phyloP scores from a whole-genome alignment of 495 filamentous ascomycete species.

The Aspergillus wentii region DNA sequence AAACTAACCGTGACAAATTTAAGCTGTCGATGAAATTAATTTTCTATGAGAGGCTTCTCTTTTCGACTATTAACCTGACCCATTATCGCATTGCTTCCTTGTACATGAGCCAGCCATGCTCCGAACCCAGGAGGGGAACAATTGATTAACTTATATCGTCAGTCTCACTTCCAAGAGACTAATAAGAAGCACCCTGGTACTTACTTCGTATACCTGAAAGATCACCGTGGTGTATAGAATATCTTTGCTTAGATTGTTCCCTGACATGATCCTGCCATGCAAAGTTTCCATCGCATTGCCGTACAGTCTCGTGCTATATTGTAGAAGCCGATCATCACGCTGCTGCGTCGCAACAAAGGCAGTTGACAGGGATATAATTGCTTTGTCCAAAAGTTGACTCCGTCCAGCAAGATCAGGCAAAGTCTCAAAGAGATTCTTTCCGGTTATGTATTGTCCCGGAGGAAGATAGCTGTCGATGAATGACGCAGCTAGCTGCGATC shows the following conservation, averaged over 20 bases:
- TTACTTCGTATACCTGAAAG: constrained; percentile 23
- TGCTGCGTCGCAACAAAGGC: constrained; percentile 19
- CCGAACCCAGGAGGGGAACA: constrained; percentile 18
- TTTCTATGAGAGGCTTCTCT: constrained; percentile 7
- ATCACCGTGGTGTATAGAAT: constrained; percentile 19
- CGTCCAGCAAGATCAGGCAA: constrained; percentile 9
- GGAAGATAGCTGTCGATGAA: constrained; percentile 13
- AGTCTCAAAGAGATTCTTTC: constrained; percentile 10
- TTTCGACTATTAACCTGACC: constrained; percentile 6
- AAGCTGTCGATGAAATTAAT: constrained; percentile 18
- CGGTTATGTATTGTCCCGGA: constrained; percentile 3
- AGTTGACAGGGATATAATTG: constrained; percentile 13
- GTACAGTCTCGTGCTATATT: constrained; percentile 18
- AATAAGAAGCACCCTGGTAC: background rate
- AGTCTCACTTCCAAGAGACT: background rate
- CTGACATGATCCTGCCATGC: constrained; percentile 10
- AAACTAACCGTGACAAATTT: constrained; percentile 19
- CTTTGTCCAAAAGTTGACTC: constrained; percentile 15
- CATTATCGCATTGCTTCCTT: constrained; percentile 18
- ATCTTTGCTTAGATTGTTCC: constrained; percentile 14
- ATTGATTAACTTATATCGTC: constrained; percentile 15
- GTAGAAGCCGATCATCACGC: constrained; percentile 10
- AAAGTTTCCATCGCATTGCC: constrained; percentile 16
- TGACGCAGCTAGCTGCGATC: constrained; percentile 11
- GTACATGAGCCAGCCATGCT: constrained; percentile 23